Evolutionary conservation across 257 asterid species (phyloP), one percentile per base, ranked within the genome.

Genomic region (Solanum okadae): DNA sequence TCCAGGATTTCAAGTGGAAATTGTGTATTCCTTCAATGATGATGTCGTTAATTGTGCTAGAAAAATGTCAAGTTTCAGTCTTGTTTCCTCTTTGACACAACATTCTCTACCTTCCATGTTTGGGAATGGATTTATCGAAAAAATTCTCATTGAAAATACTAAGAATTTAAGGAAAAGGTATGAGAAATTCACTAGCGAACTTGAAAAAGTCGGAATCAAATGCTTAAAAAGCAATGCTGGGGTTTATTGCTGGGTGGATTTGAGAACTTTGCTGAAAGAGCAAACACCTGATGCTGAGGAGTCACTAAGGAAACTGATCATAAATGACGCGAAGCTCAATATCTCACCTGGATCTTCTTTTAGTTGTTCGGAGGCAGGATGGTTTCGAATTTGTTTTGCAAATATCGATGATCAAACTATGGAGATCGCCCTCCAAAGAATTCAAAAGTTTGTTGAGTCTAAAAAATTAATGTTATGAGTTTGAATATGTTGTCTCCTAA

Each of bases 341-440:
- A 93, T 96, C 1, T 96, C 99, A 1, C 99, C 99, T 0, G 99
- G 99, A 0, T 78, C 89, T 7, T 95, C 98, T 1, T 96, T 94
- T 38, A 93, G 92, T 22, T 94, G 98, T 89, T 22, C 59, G 18
- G 99, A 96, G 25, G 95, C 98, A 0, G 99, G 98, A 3, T 96
- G 98, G 99, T 96, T 94, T 52, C 89, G 99, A 87, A 95, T 93
- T 86, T 96, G 99, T 82, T 93, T 96, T 37, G 99, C 99, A 0
- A 95, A 96, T 59, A 93, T 96, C 94, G 67, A 56, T 18, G 25
- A 56, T 56, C 25, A 56, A 56, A 56, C 67, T 56, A 23, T 56
- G 25, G 67, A 56, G 11, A 56, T 56, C 67, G 67, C 67, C 11
- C 67, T 56, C 9, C 7, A 23, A 18, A 56, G 67, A 22, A 56